Base-by-base conservation (phyloP, 2,329 filamentous ascomycete species). In the Fusarium sp. region DNA sequence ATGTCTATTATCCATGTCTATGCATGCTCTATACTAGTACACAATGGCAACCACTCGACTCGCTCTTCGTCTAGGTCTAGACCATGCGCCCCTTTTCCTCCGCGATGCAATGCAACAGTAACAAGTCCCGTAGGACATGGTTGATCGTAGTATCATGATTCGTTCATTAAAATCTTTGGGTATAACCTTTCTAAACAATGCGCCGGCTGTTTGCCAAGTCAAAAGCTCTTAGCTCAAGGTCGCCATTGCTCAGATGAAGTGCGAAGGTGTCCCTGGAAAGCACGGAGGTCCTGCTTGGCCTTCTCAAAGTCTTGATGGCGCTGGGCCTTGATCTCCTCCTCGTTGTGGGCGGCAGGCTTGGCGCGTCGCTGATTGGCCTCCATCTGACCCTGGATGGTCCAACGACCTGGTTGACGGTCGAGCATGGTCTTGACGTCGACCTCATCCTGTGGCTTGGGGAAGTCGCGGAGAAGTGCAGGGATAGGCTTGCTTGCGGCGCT, bases 281-380 rank as follows among this genome's bases (percentile, higher is more conserved):
- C 81, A 17, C 86, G 82, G 17, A 89, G 80, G 36, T 87, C 82
- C 67, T 77, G 80, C 83, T 89, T 90, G 31, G 82, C 83, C 38
- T 83, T 82, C 61, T 86, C 85, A 42, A 89, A 81, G 53, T 85
- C 83, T 67, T 78, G 79, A 17, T 79, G 79, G 42, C 82, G 80
- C 66, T 80, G 78, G 53, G 83, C 83, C 53, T 80, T 78, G 66
- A 80, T 77, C 40, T 79, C 71, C 20, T 81, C 66, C 14, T 74
- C 76, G 27, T 60, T 73, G 20, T 51, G 62, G 17, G 67, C 38
- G 16, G 66, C 38, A 17, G 67, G 56, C 56, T 78, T 75, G 49
- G 69, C 66, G 70, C 74, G 68, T 79, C 80, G 67, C 70, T 78
- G 76, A 62, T 82, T 79, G 60, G 78, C 81, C 29, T 79, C 77